phyloP scores from a whole-genome alignment of 2,329 filamentous ascomycete genomes.

The Trichoderma afroharzianum region DNA sequence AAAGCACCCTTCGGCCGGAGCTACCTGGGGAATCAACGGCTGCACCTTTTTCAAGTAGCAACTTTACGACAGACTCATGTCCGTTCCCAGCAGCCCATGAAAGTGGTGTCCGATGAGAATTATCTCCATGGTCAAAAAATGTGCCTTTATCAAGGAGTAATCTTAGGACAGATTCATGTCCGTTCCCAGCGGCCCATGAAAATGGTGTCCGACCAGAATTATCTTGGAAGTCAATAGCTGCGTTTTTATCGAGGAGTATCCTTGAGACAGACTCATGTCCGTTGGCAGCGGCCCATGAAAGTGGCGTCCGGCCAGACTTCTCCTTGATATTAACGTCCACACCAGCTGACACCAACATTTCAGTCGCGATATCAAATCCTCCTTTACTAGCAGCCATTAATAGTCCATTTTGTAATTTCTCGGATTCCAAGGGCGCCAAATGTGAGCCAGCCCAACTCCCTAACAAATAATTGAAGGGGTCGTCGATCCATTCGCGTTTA shows the following conservation, averaged over 20 bases:
- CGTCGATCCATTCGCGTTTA: fast-evolving
- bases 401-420: not conserved
- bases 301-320: not conserved
- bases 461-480: not conserved
- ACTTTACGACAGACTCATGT: not conserved
- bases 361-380: not conserved
- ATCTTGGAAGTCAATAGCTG: too few relatives aligned
- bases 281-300: not conserved
- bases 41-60: too few relatives aligned
- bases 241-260: not conserved
- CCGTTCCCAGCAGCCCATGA: not conserved
- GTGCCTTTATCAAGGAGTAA: too few relatives aligned
- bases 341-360: not conserved
- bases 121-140: too few relatives aligned
- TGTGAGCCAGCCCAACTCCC: not conserved
- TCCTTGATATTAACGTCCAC: fast-evolving
- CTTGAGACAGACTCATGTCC: not conserved
- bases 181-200: not conserved
- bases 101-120: too few relatives aligned
- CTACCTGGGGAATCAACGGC: fast-evolving
- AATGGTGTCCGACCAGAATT: not conserved
- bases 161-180: not conserved
- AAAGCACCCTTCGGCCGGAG: not conserved
- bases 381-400: not conserved
- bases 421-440: fast-evolving